A percentile compares a stretch with the other conserved stretches of the same genome.
Conservation (phyloP, 2,329 filamentous ascomycete genomes). For the Trichoderma guizhouense region DNA sequence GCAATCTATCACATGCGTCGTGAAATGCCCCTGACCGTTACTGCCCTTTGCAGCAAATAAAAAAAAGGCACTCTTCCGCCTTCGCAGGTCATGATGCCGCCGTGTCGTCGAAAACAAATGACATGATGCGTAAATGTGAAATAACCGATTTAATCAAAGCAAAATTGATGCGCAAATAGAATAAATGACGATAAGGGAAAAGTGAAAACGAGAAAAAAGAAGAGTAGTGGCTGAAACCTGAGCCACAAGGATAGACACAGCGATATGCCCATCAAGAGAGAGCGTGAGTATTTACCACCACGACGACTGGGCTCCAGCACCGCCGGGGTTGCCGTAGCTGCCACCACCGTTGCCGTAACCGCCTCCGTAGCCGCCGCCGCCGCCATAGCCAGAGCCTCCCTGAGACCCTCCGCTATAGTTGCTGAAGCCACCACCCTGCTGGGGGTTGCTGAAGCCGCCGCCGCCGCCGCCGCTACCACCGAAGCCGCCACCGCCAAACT, state of each 20-base stretch:
- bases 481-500: conserved; percentile 60
- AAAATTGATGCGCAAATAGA: conserved; percentile 23
- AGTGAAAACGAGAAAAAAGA: conserved; percentile 18
- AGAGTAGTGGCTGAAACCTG: conserved; percentile 11
- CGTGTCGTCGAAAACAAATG: conserved; percentile 35
- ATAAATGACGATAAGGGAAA: conserved; percentile 24
- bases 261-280: conserved; percentile 17
- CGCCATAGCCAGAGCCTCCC: conserved; percentile 39
- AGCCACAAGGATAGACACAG: conserved; percentile 18
- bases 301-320: conserved; percentile 61
- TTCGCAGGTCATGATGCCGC: conserved; percentile 42
- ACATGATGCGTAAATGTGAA: conserved; percentile 31
- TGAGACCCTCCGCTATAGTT: conserved; percentile 30
- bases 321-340: conserved; percentile 66
- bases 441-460: conserved; percentile 35
- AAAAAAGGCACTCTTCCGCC: conserved; percentile 34
- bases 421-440: conserved; percentile 35
- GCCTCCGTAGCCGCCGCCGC: conserved; percentile 41
- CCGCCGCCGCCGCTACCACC: conserved; percentile 44
- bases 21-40: conserved; percentile 39
- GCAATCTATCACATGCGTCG: conserved; percentile 45
- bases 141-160: conserved; percentile 26
- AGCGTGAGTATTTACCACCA: conserved; percentile 56
- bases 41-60: conserved; percentile 33
- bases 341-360: conserved; percentile 45